Evolutionary conservation across 2,329 filamentous ascomycete species (phyloP), one percentile per base, ranked within the genome.

Genomic region (Colletotrichum cordylinicola): DNA sequence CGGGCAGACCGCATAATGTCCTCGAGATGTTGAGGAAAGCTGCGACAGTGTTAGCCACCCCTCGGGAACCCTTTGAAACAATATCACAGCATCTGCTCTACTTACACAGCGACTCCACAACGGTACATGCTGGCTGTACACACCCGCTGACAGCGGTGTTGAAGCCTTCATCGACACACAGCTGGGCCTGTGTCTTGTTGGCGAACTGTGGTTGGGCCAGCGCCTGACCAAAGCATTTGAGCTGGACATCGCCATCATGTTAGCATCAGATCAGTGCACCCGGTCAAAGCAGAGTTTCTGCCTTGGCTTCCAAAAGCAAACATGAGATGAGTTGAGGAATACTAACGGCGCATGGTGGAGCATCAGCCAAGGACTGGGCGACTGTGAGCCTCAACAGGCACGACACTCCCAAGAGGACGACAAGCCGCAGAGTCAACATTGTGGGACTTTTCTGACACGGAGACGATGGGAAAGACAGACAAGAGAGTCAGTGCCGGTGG

Each of bases 1-100:
- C 35, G 35, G 67, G 72, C 15, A 74, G 8, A 2, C 52, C 67
- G 18, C 72, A 74, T 66, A 39, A 18, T 8, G 67, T 66, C 33
- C 60, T 74, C 29, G 67, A 60, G 67, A 66, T 52, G 16, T 74
- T 74, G 24, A 74, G 35, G 33, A 74, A 74, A n/a, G 58, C 72
- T 70, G 24, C 35, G n/a, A 18, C 43, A 29, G 10, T 18, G 15
- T 27, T 21, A 65, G 33, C 15, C 16, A 18, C 1, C 10, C 9
- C 37, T 52, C 21, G 18, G 7, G 13, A 66, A 33, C 6, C 12
- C 9, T 48, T 27, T 1, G 4, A 7, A 31, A 2, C 3, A 15
- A 24, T n/a, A 21, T 1, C 1, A 31, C n/a, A 8, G 6, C 15
- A 4, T 24, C 6, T 4, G 13, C 3, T 8, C 21, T 16, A 64